Base-by-base conservation (phyloP, 257 asterid species). In the Scutellaria minor region DNA sequence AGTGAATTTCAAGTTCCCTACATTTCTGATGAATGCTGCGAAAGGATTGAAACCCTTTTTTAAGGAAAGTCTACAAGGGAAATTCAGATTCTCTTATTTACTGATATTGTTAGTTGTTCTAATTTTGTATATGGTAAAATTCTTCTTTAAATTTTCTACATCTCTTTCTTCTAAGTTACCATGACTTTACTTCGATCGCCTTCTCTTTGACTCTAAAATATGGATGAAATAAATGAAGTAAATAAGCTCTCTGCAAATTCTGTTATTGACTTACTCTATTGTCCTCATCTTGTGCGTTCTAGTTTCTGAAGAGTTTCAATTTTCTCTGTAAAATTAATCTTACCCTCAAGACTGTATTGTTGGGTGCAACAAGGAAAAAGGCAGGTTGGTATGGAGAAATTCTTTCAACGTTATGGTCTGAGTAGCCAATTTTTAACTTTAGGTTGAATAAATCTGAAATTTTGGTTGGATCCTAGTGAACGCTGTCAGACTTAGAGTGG, bases 341-440 rank as follows among this genome's bases (percentile, higher is more conserved):
- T 65, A 39, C 51, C 7, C 66, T 45, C 44, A 24, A 45, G 72
- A 68, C 57, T 65, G 7, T 57, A 57, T 27, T 69, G 68, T 12
- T 59, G 70, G 22, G 37, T 27, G 54, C 52, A 13, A 47, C 77
- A 64, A 51, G 55, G 74, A 42, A 15, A 14, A 6, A 3, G 40
- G 53, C 7, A 13, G 22, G 59, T 20, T 44, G 51, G 13, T 59
- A 9, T 45, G 65, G 15, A 14, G 64, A 52, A 59, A 53, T 31
- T 14, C 14, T 20, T 13, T 55, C 35, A 39, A 64, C 42, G 41
- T 54, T 74, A 9, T 64, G 58, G 40, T 22, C 59, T 45, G 31
- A 68, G 27, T 73, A 12, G 2, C 59, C 40, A 39, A 12, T n/a
- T 40, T 8, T 65, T n/a, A 35, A 44, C 40, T 68, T 13, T 24